phyloP scores from a whole-genome alignment of 1,284 basidiomycete species.

The Fomitiporia mediterranea region DNA sequence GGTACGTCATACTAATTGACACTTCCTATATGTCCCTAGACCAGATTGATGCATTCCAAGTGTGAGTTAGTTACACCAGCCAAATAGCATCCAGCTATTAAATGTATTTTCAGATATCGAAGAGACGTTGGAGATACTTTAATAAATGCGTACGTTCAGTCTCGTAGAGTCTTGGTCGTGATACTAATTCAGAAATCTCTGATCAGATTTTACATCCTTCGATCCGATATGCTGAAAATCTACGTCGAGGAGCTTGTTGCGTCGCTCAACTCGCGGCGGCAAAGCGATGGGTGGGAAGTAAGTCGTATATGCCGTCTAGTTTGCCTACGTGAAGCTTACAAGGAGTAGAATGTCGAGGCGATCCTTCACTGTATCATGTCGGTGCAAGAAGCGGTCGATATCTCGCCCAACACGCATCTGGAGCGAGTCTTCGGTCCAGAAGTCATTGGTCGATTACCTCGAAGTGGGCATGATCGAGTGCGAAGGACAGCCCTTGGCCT shows the following conservation, averaged over 20 bases:
- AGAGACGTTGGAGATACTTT: constrained; percentile 87
- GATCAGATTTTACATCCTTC: constrained; percentile 79
- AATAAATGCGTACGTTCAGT: constrained; percentile 73
- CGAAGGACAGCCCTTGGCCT: constrained; percentile 68
- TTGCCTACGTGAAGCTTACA: neutral
- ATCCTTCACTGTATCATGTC: constrained; percentile 80
- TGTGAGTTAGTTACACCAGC: constrained; percentile 41
- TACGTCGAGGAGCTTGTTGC: constrained; percentile 59
- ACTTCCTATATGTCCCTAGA: constrained; percentile 41
- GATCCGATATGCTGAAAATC: constrained; percentile 73
- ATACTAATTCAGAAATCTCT: too few species aligned
- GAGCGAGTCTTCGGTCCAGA: constrained; percentile 65
- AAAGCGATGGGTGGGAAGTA: constrained; percentile 66
- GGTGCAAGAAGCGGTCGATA: constrained; percentile 80
- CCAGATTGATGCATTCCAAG: constrained; percentile 69
- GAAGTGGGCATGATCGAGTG: constrained; percentile 58
- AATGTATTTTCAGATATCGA: constrained; percentile 54
- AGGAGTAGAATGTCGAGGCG: constrained; percentile 71
- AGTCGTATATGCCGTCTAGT: constrained; percentile 23
- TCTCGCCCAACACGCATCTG: constrained; percentile 64
- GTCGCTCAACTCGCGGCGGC: constrained; percentile 38
- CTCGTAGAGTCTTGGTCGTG: too few species aligned
- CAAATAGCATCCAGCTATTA: neutral
- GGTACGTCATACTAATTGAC: constrained; percentile 11
- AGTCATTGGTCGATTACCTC: constrained; percentile 63